Evolutionary conservation across 1,139 yeast genomes (phyloP), one percentile per base, ranked within the genome.

Genomic region (Suhomyces chickasaworum): DNA sequence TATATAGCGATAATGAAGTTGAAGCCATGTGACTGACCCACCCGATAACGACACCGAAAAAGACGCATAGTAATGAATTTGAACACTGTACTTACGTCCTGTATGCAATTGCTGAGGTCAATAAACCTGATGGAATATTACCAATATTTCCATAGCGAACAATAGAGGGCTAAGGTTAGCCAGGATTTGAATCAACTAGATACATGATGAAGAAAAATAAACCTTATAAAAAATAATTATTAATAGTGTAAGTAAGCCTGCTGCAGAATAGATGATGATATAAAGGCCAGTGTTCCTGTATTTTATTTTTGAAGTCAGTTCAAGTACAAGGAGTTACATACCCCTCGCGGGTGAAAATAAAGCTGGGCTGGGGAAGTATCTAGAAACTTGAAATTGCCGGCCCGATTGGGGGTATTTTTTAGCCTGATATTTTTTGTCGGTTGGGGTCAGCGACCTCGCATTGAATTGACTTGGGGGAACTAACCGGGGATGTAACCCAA

Each of bases 1-100:
- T 46, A 46, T 46, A 46, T 43, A 42, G 29, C 17, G 41, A 30
- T 34, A 27, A 30, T 22, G 27, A 38, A 25, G 25, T 20, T 18
- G 33, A 10, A 29, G 38, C 40, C 50, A 47, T 47, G 50, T 47
- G 50, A 47, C 50, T 41, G n/a, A n/a, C n/a, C n/a, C n/a, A 38
- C 37, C 42, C 37, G 46, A 46, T 46, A 46, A 42, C 48, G 31
- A 45, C 23, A 37, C 29, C 22, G 35, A 44, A 38, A 39, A 38
- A 31, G 39, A 37, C 39, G 39, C 39, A 37, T 7, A 31, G 35
- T 18, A 34, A 29, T 32, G 41, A 16, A 37, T 33, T 37, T 37
- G 44, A 37, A 41, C 44, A 37, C 44, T 41, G 42, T 31, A 41
- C 44, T 31, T 10, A 27, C 21, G 13, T 30, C 31, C 41, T 42